phyloP scores from a whole-genome alignment of 1,139 yeast genomes.

The Yamadazyma dendronema region DNA sequence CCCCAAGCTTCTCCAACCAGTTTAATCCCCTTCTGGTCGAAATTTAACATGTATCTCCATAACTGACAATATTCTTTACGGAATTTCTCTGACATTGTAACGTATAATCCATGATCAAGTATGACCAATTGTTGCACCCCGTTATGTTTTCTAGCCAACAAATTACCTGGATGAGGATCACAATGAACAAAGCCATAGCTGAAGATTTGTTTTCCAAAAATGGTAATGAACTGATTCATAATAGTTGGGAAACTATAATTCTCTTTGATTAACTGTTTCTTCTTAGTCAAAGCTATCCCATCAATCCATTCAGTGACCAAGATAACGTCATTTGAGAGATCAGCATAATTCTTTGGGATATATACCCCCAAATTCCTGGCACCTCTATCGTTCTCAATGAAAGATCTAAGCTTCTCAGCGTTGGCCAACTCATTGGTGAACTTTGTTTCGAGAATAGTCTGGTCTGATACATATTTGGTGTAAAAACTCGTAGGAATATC shows the following conservation, averaged over 20 bases:
- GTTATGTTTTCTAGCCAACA: conserved; percentile 43
- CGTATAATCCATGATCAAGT: conserved; percentile 74
- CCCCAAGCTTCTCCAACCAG: conserved; percentile 65
- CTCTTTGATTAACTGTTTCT: conserved; percentile 36
- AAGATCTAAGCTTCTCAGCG: conserved; percentile 29
- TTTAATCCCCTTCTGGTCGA: conserved; percentile 48
- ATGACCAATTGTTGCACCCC: conserved; percentile 61
- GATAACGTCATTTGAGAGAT: conserved; percentile 48
- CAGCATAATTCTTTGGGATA: conserved; percentile 53
- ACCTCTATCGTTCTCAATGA: conserved; percentile 24
- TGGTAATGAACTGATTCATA: conserved; percentile 51
- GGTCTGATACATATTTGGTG: conserved; percentile 56
- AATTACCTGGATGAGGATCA: conserved; percentile 83
- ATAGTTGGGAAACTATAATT: conserved; percentile 44
- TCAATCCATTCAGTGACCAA: conserved; percentile 76
- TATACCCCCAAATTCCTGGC: conserved; percentile 23
- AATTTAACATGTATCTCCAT: conserved; percentile 62
- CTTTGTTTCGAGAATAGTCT: conserved; percentile 59
- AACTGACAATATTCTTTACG: conserved; percentile 55
- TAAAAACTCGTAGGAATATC: conserved; percentile 62
- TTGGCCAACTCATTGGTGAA: conserved; percentile 58
- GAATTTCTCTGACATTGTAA: conserved; percentile 50
- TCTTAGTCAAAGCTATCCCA: conserved; percentile 56
- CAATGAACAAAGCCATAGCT: conserved; percentile 76
- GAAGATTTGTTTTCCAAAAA: conserved; percentile 69